Conservation (phyloP, 2,329 filamentous ascomycete genomes). For the Alternaria conjuncta region DNA sequence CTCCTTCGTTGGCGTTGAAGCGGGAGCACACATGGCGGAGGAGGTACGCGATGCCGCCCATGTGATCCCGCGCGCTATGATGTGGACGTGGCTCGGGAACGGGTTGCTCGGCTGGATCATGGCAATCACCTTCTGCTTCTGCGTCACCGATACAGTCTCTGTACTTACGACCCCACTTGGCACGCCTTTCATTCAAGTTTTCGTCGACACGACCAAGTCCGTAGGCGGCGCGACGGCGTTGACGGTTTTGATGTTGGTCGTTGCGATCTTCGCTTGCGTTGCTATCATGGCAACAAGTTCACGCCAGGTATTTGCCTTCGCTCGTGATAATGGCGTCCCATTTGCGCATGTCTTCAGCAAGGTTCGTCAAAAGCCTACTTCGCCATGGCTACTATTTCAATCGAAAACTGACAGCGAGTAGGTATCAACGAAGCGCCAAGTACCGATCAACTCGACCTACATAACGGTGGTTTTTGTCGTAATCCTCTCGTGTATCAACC, state of each 20-base stretch:
- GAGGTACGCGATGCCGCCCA: slow-evolving; percentile 36
- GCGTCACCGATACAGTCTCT: slow-evolving; percentile 14
- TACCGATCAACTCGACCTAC: slow-evolving; percentile 32
- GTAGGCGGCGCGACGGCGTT: slow-evolving; percentile 23
- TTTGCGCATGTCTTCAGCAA: slow-evolving; percentile 33
- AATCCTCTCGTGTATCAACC: slow-evolving; percentile 37
- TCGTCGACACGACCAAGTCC: slow-evolving; percentile 30
- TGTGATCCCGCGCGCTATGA: slow-evolving; percentile 46
- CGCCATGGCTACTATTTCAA: slow-evolving; percentile 23
- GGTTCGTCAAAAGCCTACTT: slow-evolving; percentile 46
- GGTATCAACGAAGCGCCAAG: slow-evolving; percentile 24
- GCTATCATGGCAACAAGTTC: slow-evolving; percentile 30
- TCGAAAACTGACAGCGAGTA: not conserved
- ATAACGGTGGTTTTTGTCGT: slow-evolving; percentile 25
- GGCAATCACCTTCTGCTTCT: slow-evolving; percentile 24
- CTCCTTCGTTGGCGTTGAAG: slow-evolving; percentile 44
- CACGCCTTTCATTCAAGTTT: slow-evolving; percentile 32
- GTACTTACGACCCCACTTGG: slow-evolving; percentile 23
- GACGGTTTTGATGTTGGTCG: slow-evolving; percentile 29
- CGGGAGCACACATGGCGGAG: slow-evolving; percentile 44
- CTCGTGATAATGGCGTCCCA: slow-evolving; percentile 35
- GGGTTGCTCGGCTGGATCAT: slow-evolving; percentile 46
- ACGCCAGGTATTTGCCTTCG: slow-evolving; percentile 38
- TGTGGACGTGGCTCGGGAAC: slow-evolving; percentile 45
- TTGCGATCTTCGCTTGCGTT: slow-evolving; percentile 28